These are phyloP conservation scores for Pseudogymnoascus sp. DNA, from an alignment of 2,329 filamentous ascomycete genomes.

Conservation along the genomic window DNA sequence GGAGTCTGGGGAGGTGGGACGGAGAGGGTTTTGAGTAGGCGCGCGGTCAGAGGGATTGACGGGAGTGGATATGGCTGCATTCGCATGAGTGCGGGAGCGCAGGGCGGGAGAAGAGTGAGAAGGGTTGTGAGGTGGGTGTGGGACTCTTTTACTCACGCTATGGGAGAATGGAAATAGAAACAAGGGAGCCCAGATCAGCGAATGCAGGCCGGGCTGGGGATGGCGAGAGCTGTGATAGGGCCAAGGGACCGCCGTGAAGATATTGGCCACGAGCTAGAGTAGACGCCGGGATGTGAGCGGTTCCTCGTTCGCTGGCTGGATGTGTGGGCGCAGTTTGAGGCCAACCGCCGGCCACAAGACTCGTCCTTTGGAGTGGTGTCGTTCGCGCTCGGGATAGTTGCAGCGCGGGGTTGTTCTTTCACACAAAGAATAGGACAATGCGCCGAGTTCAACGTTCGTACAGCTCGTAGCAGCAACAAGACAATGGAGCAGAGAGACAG, in stretches of 20 bases:
- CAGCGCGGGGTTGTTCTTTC: neutral
- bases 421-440: neutral
- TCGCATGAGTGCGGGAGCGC: neutral
- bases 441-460: neutral
- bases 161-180: neutral
- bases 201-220: neutral
- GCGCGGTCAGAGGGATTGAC: conserved; percentile 15
- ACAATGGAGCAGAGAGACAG: neutral
- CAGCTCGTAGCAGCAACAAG: neutral
- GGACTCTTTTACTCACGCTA: neutral
- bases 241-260: neutral
- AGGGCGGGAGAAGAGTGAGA: neutral
- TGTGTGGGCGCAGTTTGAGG: neutral
- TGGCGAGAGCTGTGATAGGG: neutral
- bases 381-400: neutral
- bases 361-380: neutral
- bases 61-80: neutral
- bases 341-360: neutral
- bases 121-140: neutral
- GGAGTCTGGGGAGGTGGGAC: conserved; percentile 20
- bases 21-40: conserved; percentile 25
- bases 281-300: neutral
- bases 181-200: neutral
- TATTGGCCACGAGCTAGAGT: conserved; percentile 1
- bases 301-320: neutral